A percentile compares a stretch with the other conserved stretches of the same genome.
These are phyloP conservation scores for Aotearoamyces nothofagi DNA, from an alignment of 2,329 filamentous ascomycete species.

Conservation along the genomic window DNA sequence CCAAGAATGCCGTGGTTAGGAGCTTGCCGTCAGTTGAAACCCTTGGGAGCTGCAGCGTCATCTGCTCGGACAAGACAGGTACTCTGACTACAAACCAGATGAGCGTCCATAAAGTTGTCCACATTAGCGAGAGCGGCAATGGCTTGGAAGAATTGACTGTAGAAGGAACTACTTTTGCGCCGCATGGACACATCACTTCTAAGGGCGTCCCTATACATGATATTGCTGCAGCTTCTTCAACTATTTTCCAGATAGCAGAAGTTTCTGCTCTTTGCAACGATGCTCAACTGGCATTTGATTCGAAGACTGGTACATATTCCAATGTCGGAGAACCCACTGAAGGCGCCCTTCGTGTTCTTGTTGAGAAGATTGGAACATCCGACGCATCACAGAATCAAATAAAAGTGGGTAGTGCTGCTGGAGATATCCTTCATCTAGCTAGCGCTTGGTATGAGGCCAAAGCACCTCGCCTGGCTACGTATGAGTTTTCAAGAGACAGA, in stretches of 20 bases:
- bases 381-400: slow-evolving; percentile 31
- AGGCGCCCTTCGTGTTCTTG: slow-evolving; percentile 77
- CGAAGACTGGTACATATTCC: slow-evolving; percentile 56
- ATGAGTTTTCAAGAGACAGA: slow-evolving; percentile 91
- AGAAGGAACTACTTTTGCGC: slow-evolving; percentile 84
- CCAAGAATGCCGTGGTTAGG: slow-evolving; percentile 93
- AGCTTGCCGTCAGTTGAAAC: slow-evolving; percentile 96
- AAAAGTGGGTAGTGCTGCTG: slow-evolving; percentile 28
- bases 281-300: slow-evolving; percentile 67
- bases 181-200: slow-evolving; percentile 56
- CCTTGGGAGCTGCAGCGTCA: slow-evolving; percentile 95
- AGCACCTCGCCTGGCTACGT: slow-evolving; percentile 66
- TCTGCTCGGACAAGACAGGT: slow-evolving; percentile 98
- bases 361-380: slow-evolving; percentile 82
- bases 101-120: slow-evolving; percentile 90
- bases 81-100: slow-evolving; percentile 98
- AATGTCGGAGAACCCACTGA: slow-evolving; percentile 92
- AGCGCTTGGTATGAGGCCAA: slow-evolving; percentile 74
- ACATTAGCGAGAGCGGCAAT: slow-evolving; percentile 58
- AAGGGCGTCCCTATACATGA: slow-evolving; percentile 55
- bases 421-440: slow-evolving; percentile 60
- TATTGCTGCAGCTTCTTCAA: slow-evolving; percentile 55
- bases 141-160: slow-evolving; percentile 77
- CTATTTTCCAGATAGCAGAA: slow-evolving; percentile 62
- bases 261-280: slow-evolving; percentile 78